These are phyloP conservation scores for Pleurotus salmoneostramineus DNA, from an alignment of 768 basidiomycete species.

Conservation along the genomic window DNA sequence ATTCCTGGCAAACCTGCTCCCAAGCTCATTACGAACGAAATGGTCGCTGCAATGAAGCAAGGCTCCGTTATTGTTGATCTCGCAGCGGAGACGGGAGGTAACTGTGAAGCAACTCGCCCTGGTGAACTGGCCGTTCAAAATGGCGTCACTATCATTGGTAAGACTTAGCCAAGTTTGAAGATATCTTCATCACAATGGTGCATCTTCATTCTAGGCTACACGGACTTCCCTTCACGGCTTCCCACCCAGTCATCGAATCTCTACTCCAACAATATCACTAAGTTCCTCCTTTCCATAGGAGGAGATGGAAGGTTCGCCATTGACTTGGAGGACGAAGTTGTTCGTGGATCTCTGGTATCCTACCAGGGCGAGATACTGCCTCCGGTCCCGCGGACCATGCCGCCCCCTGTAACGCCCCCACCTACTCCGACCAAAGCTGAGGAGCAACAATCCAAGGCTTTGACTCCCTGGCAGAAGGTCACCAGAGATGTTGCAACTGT, in stretches of 20 bases:
- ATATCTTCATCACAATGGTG: not conserved
- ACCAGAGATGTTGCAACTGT: conserved; percentile 70
- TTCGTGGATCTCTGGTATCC: conserved; percentile 74
- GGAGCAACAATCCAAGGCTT: conserved; percentile 43
- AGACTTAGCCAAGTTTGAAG: not conserved
- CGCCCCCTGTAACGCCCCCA: conserved; percentile 52
- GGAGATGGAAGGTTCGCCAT: conserved; percentile 58
- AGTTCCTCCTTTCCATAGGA: conserved; percentile 81
- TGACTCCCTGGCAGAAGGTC: conserved; percentile 86
- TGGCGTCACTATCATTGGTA: conserved; percentile 84
- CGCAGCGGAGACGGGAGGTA: conserved; percentile 88
- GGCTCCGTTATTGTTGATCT: conserved; percentile 87
- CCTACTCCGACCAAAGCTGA: conserved; percentile 44
- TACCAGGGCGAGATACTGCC: conserved; percentile 64
- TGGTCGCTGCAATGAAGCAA: conserved; percentile 90
- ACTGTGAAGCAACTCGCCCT: conserved; percentile 78
- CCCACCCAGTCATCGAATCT: conserved; percentile 88
- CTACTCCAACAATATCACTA: conserved; percentile 90
- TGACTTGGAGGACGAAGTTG: conserved; percentile 80
- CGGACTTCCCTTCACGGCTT: conserved; percentile 82
- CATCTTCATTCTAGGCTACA: conserved; percentile 50
- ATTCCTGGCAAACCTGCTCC: conserved; percentile 88
- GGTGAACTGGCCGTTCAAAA: conserved; percentile 65
- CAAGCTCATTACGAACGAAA: conserved; percentile 78
- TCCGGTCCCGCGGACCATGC: conserved; percentile 64